phyloP scores from a whole-genome alignment of 164 flowering plant species.

The Annona squamosa region DNA sequence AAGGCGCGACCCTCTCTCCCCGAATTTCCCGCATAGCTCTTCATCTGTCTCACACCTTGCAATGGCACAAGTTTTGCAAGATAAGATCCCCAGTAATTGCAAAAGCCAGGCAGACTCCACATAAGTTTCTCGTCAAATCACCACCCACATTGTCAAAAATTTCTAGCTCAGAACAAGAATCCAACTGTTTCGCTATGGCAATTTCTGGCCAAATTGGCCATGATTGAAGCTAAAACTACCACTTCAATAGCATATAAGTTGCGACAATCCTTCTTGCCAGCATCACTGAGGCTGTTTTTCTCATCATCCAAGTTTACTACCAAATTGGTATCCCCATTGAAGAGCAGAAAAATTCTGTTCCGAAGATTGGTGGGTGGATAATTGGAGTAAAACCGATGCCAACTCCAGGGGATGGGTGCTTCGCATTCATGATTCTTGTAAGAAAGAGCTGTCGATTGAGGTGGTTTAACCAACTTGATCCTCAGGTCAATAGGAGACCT shows the following conservation, averaged over 20 bases:
- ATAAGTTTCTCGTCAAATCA: slow-evolving; percentile 75
- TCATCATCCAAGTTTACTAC: slow-evolving; percentile 62
- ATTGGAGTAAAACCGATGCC: slow-evolving; percentile 58
- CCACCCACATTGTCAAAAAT: slow-evolving; percentile 45
- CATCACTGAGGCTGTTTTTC: slow-evolving; percentile 47
- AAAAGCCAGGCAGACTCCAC: slow-evolving; percentile 39
- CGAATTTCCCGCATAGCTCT: slow-evolving; percentile 70
- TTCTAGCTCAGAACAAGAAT: slow-evolving; percentile 45
- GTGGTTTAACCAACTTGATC: no score
- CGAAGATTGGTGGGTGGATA: slow-evolving; percentile 25
- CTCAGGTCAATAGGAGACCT: no score
- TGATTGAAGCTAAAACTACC: neutral
- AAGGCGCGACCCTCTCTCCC: slow-evolving; percentile 55
- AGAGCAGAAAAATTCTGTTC: slow-evolving; percentile 32
- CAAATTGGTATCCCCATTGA: slow-evolving; percentile 63
- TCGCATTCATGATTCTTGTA: no score
- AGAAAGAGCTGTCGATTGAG: no score
- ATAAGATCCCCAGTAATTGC: slow-evolving; percentile 61
- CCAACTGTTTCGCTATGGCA: slow-evolving; percentile 30
- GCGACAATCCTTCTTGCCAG: neutral
- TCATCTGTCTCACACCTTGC: slow-evolving; percentile 27
- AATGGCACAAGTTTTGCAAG: slow-evolving; percentile 43
- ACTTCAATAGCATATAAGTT: neutral
- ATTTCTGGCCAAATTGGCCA: neutral
- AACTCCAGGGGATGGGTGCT: neutral